Percentiles rank a stretch among this genome's conserved stretches.
These are phyloP conservation scores for Lepidium aucheri DNA, from an alignment of 345 rosid genomes.

Conservation along the genomic window DNA sequence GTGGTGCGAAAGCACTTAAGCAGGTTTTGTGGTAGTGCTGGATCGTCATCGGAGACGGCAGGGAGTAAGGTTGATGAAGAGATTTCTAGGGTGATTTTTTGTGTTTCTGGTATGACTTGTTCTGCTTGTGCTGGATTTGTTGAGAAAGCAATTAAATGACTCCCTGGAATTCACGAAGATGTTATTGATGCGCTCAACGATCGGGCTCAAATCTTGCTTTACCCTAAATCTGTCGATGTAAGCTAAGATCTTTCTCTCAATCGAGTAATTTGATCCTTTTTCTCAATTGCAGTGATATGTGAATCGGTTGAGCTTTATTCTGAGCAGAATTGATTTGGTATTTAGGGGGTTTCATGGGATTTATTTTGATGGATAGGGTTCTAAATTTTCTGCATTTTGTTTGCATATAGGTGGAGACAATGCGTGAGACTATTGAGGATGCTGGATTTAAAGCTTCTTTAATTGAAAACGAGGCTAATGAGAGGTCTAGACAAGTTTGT, in stretches of 20 bases:
- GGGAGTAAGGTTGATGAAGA: slow-evolving; percentile 17
- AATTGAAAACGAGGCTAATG: slow-evolving; percentile 43
- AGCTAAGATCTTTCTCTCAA: slow-evolving; percentile 12
- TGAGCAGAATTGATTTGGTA: not conserved
- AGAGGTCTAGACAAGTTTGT: slow-evolving; percentile 54
- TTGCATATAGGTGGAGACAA: slow-evolving; percentile 55
- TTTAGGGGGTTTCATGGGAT: not conserved
- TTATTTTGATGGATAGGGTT: not conserved
- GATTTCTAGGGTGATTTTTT: slow-evolving; percentile 44
- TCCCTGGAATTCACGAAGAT: slow-evolving; percentile 74
- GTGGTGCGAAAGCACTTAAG: slow-evolving; percentile 60
- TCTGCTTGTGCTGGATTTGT: slow-evolving; percentile 93
- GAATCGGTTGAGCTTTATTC: not conserved
- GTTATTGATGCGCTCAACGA: slow-evolving; percentile 64
- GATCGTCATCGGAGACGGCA: slow-evolving; percentile 27
- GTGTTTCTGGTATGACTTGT: slow-evolving; percentile 79
- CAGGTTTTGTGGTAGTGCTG: slow-evolving; percentile 28
- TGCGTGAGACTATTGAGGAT: slow-evolving; percentile 82
- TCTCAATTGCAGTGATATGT: not conserved
- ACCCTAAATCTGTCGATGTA: slow-evolving; percentile 54
- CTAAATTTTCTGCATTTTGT: not conserved
- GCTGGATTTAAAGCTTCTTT: slow-evolving; percentile 68
- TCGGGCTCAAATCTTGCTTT: slow-evolving; percentile 58
- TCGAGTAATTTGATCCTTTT: not conserved
- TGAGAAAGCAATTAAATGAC: slow-evolving; percentile 83